Evolutionary conservation across 768 basidiomycete genomes (phyloP), one percentile per base, ranked within the genome.

Genomic region (Termitomyces sp.): DNA sequence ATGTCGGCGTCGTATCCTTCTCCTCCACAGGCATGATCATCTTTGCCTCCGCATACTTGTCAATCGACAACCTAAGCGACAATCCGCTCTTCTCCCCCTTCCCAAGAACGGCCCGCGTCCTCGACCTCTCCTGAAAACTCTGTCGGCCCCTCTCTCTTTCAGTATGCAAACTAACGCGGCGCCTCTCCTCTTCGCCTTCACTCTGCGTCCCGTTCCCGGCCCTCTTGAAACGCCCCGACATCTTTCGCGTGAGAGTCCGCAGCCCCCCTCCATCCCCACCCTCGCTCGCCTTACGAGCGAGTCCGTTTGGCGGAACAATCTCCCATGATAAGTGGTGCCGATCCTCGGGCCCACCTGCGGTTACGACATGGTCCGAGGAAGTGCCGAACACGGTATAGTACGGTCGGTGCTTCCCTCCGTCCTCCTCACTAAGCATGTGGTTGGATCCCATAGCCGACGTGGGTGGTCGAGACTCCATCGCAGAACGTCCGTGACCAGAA

Each of bases 331-430:
- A 48, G 28, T 57, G 48, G 53, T 64, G 22, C 34, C 33, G 59
- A 26, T 81, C 81, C 10, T 74, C 74, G 0, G 75, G 72, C 10
- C 75, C 73, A 0, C 77, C 79, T 0, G 77, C 76, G 13, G 74
- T 76, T 16, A 81, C 72, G 6, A 78, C 69, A 8, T 73, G 74
- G 1, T 74, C 82, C 1, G 78, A 72, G 0, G 73, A 66, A 6
- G 74, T 71, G 1, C 84, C 84, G 57, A 83, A 76, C 16, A 85
- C 77, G 4, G 83, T 81, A 61, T 83, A 84, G 52, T 84, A 82
- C n/a, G 83, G 82, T 10, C 69, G 72, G 34, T 65, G 61, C 7
- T 24, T 54, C 2, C 24, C 33, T 8, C 31, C 44, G n/a, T 37
- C 49, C 22, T 28, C 36, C 24, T 28, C 50, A 13, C 5, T 37